Conservation (phyloP, 441 rosid genomes). For the Mallotus japonicus region DNA sequence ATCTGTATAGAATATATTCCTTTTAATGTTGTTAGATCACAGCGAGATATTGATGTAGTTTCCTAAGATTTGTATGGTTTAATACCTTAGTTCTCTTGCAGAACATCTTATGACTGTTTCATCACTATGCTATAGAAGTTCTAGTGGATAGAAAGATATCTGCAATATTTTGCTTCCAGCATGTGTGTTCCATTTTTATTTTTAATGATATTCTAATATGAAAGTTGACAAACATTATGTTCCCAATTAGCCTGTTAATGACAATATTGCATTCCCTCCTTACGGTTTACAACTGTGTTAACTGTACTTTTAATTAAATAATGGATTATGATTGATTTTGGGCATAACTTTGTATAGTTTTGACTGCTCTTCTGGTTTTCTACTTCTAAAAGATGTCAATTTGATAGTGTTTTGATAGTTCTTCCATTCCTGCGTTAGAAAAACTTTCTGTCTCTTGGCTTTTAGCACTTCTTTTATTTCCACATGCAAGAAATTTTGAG, state of each 20-base stretch:
- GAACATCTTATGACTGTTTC: not conserved
- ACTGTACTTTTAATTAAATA: not conserved
- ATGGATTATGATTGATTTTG: no score
- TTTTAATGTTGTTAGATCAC: no score
- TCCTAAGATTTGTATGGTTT: not conserved
- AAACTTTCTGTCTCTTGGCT: not conserved
- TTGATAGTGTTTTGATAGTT: not conserved
- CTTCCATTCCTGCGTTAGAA: not conserved
- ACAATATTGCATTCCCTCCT: not conserved
- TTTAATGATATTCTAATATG: not conserved
- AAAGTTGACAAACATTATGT: conserved; percentile 1
- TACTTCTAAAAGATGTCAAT: conserved; percentile 3
- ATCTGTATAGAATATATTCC: not conserved
- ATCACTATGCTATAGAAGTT: not conserved
- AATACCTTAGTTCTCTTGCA: not conserved
- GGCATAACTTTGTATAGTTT: not conserved
- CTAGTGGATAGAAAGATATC: not conserved
- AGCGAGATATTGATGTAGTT: no score
- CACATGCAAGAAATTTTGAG: not conserved
- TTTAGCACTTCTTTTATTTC: not conserved
- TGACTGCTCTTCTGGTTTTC: not conserved
- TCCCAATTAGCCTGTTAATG: not conserved
- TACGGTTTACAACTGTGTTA: not conserved
- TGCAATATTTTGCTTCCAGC: not conserved
- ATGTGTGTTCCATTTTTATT: not conserved